Base-by-base conservation (phyloP, 345 rosid species). In the Trapa bicornis region DNA sequence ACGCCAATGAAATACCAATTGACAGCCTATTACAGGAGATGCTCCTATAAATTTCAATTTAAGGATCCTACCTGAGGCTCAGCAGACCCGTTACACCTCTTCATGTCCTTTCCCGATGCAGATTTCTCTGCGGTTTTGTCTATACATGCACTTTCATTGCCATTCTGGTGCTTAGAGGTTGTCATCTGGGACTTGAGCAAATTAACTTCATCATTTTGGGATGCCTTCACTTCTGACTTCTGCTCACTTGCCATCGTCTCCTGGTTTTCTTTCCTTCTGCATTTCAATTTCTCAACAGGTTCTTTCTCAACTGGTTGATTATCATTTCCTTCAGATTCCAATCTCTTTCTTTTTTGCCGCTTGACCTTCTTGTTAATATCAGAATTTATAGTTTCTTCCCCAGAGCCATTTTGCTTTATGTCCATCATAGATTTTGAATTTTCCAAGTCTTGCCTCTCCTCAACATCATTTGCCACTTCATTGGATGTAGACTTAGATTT, bases 281-380 rank as follows among this genome's bases (percentile, higher is more conserved):
- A 80, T 61, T 82, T 85, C 35, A 89, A 75, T 73, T 75, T 88
- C 65, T 86, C 90, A 65, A 62, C 69, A 66, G 47, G 77, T 11
- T 70, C 78, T 62, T 70, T 53, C 37, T 73, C 72, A 66, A 60
- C 69, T 57, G 75, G 65, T 68, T 68, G 67, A 75, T 71, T 38
- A 68, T 71, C 74, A 48, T 70, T 70, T 74, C 75, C 89, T 63
- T 82, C 81, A 64, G 89, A 79, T 66, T 76, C 85, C 38, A 66
- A 54, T 75, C 87, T 80, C 80, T 92, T 92, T 74, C 96, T 82
- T 76, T 92, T 92, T 82, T 86, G 89, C 68, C 88, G 80, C 67
- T 78, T 82, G 64, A 52, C 37, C 56, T 72, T 75, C 68, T 74
- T 80, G 37, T 66, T 70, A 61, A 45, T 77, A 54, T 65, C 76